Evolutionary conservation across 1,284 basidiomycete genomes (phyloP), one percentile per base, ranked within the genome.

Genomic region (Malassezia equina): DNA sequence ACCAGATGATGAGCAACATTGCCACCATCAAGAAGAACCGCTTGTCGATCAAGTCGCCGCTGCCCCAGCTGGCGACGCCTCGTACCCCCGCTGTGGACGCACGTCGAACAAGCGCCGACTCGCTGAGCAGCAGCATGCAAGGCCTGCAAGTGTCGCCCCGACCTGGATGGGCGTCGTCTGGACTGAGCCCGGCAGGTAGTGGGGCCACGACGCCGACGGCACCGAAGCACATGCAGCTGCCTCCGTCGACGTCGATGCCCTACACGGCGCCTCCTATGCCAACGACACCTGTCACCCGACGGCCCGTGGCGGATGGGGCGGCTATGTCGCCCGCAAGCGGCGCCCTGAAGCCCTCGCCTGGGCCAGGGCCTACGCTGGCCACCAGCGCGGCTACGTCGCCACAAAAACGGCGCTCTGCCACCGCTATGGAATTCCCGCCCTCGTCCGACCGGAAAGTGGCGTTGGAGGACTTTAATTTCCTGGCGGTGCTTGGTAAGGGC

Each of bases 391-490:
- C 28, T 7, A 7, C 39, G 21, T 43, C 47, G 25, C 53, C 53
- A 41, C 53, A 41, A 46, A 34, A 54, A 51, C 29, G 39, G 52
- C 32, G 47, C 51, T 12, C 33, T 31, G 51, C 52, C 27, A 34
- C 52, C 27, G 45, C 6, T 40, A 7, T 13, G 27, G 29, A 47
- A 27, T 9, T 43, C 27, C 33, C 54, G 34, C n/a, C 64, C 11
- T 72, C 71, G 21, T 65, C 68, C 45, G 85, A 84, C 75, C 82
- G 90, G 52, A 93, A 90, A 77, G 87, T 98, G 61, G 90, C 90
- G 0, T 80, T 99, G 40, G 90, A 98, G 75, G 94, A 98, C 76
- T 98, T 99, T 81, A 98, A 98, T 76, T 98, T 99, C 81, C 79
- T 98, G 50, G 91, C 94, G 19, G 94, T 98, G 7, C 82, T 99